A percentile compares a stretch with the other conserved stretches of the same genome.
phyloP scores from a whole-genome alignment of 352 stramenopile genomes.

The Pythium oligandrum region DNA sequence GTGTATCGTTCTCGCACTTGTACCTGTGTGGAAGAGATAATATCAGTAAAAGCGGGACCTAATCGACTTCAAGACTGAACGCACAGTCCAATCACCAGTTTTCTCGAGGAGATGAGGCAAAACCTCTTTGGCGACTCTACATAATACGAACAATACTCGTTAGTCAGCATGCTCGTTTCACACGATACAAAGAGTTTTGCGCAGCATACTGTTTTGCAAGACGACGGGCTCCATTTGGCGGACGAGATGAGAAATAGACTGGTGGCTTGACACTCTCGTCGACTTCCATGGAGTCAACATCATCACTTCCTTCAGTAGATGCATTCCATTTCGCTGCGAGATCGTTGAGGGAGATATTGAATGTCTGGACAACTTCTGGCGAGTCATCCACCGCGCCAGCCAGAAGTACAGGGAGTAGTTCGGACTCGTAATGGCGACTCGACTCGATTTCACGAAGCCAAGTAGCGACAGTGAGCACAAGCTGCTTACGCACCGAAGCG shows the following conservation, averaged over 20 bases:
- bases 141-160: neutral
- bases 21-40: conserved; percentile 17
- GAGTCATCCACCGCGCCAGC: conserved; percentile 66
- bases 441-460: conserved; percentile 59
- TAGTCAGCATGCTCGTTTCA: too few species aligned
- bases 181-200: too few species aligned
- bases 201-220: conserved; percentile 30
- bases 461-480: conserved; percentile 44
- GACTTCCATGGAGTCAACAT: conserved; percentile 35
- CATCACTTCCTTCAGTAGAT: conserved; percentile 12
- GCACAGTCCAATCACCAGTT: conserved; percentile 70
- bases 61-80: too few species aligned
- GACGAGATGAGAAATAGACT: conserved; percentile 44
- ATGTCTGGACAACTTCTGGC: conserved; percentile 42
- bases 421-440: conserved; percentile 54
- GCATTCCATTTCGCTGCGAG: conserved; percentile 45
- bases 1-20: conserved; percentile 73
- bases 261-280: conserved; percentile 22
- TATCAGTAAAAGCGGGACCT: too few species aligned
- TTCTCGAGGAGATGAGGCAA: conserved; percentile 60
- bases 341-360: conserved; percentile 33
- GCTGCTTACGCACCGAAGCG: conserved; percentile 64
- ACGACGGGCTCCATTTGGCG: conserved; percentile 37
- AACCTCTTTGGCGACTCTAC: conserved; percentile 42
- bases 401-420: conserved; percentile 65